Base-by-base conservation (phyloP, 345 rosid genomes). In the Noccaea caerulescens region DNA sequence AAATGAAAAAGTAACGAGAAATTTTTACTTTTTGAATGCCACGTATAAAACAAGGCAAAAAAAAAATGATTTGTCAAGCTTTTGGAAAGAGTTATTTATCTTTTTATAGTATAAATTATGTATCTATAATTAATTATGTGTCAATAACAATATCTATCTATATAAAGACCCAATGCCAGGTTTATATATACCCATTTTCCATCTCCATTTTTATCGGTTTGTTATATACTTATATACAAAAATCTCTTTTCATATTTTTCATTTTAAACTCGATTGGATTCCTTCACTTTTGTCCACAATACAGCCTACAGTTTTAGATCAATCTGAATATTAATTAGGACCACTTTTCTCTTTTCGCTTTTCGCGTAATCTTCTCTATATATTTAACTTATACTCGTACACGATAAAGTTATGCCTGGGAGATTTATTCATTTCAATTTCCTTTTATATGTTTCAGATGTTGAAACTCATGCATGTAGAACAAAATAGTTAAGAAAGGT, bases 381-480 rank as follows among this genome's bases (percentile, higher is more conserved):
- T 36, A 8, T 32, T 42, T 10, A 39, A 41, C 4, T 0, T 27
- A 38, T 66, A 65, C 8, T 10, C 1, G 60, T 39, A 41, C 61
- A 23, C 33, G 7, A 46, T 10, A 75, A 67, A 74, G 73, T 52
- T 43, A 52, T 39, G 63, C 33, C 27, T 11, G 12, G 49, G 67
- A 67, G 46, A 52, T 42, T 50, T 27, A 13, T 58, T 49, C 39
- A 39, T 57, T 64, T 49, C 6, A 8, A 50, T 18, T n/a, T 41
- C 60, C 13, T 58, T 73, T 66, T 33, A 2, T 58, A 33, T 73
- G 52, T 34, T 34, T 74, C 13, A 51, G 47, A 74, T 59, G 72
- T 74, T 66, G 49, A 74, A 73, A 74, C 62, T 34, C 72, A 51
- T 74, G 72, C 77, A 74, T 66, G 58, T 58, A 56, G 12, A 56